Evolutionary conservation across 179 eudicot species (phyloP).

Genomic region (Silene vulgaris): DNA sequence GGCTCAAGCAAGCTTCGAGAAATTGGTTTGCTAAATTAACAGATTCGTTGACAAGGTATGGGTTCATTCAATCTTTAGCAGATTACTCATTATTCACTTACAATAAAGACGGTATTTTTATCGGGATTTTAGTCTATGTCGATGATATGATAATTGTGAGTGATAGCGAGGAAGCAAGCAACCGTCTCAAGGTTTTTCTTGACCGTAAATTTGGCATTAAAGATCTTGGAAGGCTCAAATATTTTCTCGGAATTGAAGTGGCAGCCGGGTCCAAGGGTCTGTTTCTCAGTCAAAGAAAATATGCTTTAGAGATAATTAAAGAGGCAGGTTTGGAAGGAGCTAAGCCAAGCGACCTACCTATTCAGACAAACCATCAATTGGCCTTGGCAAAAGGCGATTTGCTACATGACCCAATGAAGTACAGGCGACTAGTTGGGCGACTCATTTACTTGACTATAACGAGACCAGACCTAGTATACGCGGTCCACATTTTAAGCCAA

Average conservation of each 20-base stretch:
- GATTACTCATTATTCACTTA: neutral
- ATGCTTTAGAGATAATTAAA: conserved; percentile 9
- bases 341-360: neutral
- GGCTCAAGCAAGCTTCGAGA: neutral
- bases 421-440: too few species aligned
- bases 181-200: too few species aligned
- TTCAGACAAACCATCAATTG: neutral
- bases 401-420: neutral
- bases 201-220: too few species aligned
- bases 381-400: neutral
- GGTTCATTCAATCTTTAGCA: neutral
- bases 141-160: neutral
- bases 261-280: neutral
- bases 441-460: too few species aligned
- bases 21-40: conserved; percentile 13
- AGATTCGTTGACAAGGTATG: neutral
- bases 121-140: too few species aligned
- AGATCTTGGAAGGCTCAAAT: neutral
- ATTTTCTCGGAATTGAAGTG: conserved; percentile 16
- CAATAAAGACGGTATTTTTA: neutral
- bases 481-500: neutral
- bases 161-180: too few species aligned
- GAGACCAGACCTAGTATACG: too few species aligned
- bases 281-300: conserved; percentile 10
- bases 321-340: neutral